A percentile compares a stretch with the other conserved stretches of the same genome.
These are phyloP conservation scores for Marasmius oreades DNA, from an alignment of 1,284 basidiomycete genomes.

Conservation along the genomic window DNA sequence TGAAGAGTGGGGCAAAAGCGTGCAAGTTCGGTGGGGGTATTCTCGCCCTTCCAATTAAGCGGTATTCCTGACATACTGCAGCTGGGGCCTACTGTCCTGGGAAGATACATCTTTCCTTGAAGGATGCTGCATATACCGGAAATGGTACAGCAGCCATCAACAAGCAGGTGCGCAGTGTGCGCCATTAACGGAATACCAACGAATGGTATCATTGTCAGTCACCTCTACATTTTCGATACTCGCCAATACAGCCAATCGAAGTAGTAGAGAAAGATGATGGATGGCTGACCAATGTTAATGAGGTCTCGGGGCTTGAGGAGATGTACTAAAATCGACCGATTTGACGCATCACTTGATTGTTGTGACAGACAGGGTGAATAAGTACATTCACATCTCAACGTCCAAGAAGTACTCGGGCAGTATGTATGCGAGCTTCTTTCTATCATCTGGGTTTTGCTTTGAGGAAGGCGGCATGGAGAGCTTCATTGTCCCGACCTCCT, in stretches of 20 bases:
- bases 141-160: neutral
- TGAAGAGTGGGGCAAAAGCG: too few species aligned
- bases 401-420: slow-evolving; percentile 65
- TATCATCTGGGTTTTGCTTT: slow-evolving; percentile 62
- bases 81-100: neutral
- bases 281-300: neutral
- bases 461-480: slow-evolving; percentile 75
- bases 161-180: neutral
- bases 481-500: slow-evolving; percentile 78
- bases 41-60: neutral
- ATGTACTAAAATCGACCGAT: too few species aligned
- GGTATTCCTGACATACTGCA: neutral
- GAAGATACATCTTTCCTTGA: neutral
- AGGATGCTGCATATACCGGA: neutral
- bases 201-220: too few species aligned
- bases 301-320: too few species aligned
- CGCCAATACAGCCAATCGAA: too few species aligned
- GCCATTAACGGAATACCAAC: too few species aligned
- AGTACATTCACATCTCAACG: neutral
- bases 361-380: too few species aligned
- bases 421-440: slow-evolving; percentile 75
- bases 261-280: neutral
- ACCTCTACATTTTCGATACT: too few species aligned
- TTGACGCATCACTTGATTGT: too few species aligned
- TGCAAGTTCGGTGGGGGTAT: too few species aligned